Evolutionary conservation across 1,284 basidiomycete genomes (phyloP), one percentile per base, ranked within the genome.

Genomic region (Afroboletus lepidellus): DNA sequence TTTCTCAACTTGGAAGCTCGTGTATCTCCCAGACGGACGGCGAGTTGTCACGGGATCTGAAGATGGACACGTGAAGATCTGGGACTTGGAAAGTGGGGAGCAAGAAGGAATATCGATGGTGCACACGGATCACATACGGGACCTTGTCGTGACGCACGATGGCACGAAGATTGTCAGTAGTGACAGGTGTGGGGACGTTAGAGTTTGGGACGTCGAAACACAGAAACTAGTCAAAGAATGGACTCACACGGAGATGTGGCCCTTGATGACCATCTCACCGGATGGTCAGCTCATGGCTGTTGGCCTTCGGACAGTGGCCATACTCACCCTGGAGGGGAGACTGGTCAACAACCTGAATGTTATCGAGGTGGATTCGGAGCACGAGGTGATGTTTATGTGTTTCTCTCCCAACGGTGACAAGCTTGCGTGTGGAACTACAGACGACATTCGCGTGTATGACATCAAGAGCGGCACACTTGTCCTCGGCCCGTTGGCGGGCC

Each of bases 321-420:
- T 41, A 16, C 25, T 8, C 24, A 25, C 15, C 3, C 5, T 25
- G 24, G 16, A 24, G 11, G 38, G 38, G 13, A 25, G 23, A n/a
- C 38, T 3, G 23, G 6, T 41, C 38, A 25, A 11, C 8, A n/a
- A 16, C 6, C 15, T 5, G 27, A 9, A 27, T 27, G 27, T 27
- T 5, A 25, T 25, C 38, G 21, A 38, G 3, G 23, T 25, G 15
- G 16, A 33, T 9, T 33, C 11, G 16, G 30, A 32, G 4, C 3
- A 3, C 4, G 30, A 32, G 3, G 13, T 32, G 7, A 13, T 12
- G 4, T 42, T 18, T 11, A 11, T 49, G n/a, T 41, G 5, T 5
- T 59, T 60, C 36, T 59, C 57, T 36, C 50, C 57, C 0, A 37
- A 52, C 21, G 44, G 50, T 2, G 0, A 13, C 9, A 51, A 27